Percentiles rank a stretch among this genome's conserved stretches.
These are phyloP conservation scores for Populus tomentosa DNA, from an alignment of 441 rosid genomes.

Conservation along the genomic window DNA sequence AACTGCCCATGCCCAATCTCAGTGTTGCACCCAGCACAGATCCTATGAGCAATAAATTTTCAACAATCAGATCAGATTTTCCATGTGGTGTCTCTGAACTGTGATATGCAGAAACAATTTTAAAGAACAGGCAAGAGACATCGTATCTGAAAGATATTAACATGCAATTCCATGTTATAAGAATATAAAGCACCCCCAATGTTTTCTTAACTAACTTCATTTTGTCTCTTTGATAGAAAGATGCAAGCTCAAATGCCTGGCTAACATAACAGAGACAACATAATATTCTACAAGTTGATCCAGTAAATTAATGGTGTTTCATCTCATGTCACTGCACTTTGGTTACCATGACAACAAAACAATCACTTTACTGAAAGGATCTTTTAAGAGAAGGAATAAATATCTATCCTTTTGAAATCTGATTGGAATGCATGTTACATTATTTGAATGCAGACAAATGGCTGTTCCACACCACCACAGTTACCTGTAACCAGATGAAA, in stretches of 20 bases:
- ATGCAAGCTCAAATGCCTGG: neutral
- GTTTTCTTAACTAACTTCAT: neutral
- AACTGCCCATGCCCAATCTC: conserved; percentile 84
- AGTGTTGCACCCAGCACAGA: conserved; percentile 75
- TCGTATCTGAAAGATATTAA: neutral
- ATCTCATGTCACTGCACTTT: neutral
- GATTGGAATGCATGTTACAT: neutral
- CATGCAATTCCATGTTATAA: neutral
- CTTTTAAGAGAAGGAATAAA: neutral
- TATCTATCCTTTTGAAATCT: neutral
- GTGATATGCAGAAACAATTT: neutral
- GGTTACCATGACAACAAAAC: neutral
- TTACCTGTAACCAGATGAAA: conserved; percentile 63
- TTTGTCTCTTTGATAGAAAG: neutral
- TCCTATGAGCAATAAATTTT: conserved; percentile 36
- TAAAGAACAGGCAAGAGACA: neutral
- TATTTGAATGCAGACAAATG: neutral
- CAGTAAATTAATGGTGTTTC: neutral
- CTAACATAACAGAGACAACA: neutral
- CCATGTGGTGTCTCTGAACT: neutral
- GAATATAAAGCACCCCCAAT: neutral
- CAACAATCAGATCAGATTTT: conserved; percentile 5
- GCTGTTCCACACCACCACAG: neutral
- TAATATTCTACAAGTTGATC: neutral
- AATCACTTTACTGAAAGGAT: neutral